These are phyloP conservation scores for Selaginella moellendorffii DNA, from an alignment of 75 land plant genomes.

Conservation along the genomic window DNA sequence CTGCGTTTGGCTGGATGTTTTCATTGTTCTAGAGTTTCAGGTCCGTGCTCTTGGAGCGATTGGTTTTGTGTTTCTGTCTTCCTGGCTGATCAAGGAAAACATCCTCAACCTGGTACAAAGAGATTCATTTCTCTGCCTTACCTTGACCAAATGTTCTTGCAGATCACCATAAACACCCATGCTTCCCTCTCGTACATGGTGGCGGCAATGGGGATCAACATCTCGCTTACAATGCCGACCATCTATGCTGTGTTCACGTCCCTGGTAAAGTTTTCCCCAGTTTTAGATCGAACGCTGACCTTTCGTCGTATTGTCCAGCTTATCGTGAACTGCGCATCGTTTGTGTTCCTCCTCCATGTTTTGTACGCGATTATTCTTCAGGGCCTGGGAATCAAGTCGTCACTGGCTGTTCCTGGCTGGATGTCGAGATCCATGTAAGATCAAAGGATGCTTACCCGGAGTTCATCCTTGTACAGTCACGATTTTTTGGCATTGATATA, in stretches of 20 bases:
- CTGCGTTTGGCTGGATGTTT: neutral
- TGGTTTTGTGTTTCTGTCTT: constrained; percentile 66
- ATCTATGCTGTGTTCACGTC: constrained; percentile 61
- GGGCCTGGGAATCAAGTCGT: constrained; percentile 55
- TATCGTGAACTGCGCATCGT: constrained; percentile 63
- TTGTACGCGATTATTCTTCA: constrained; percentile 61
- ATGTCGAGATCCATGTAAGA: constrained; percentile 38
- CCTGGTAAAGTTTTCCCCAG: constrained; percentile 32
- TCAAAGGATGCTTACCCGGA: too few relatives aligned
- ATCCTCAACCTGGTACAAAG: constrained; percentile 46
- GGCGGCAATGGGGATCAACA: constrained; percentile 46
- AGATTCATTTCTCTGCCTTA: neutral
- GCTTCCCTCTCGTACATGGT: constrained; percentile 55
- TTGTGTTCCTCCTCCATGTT: constrained; percentile 78
- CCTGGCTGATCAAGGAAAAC: constrained; percentile 82
- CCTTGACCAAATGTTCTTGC: constrained; percentile 18
- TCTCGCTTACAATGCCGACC: constrained; percentile 55
- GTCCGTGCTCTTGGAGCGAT: constrained; percentile 58
- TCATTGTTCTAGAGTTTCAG: constrained; percentile 19
- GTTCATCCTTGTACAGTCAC: too few relatives aligned
- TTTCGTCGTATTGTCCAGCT: constrained; percentile 28
- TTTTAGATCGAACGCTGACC: neutral
- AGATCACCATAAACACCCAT: constrained; percentile 86
- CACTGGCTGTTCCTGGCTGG: constrained; percentile 60
- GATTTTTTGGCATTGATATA: too few relatives aligned